phyloP scores from a whole-genome alignment of 345 rosid genomes.

The Populus nigra region DNA sequence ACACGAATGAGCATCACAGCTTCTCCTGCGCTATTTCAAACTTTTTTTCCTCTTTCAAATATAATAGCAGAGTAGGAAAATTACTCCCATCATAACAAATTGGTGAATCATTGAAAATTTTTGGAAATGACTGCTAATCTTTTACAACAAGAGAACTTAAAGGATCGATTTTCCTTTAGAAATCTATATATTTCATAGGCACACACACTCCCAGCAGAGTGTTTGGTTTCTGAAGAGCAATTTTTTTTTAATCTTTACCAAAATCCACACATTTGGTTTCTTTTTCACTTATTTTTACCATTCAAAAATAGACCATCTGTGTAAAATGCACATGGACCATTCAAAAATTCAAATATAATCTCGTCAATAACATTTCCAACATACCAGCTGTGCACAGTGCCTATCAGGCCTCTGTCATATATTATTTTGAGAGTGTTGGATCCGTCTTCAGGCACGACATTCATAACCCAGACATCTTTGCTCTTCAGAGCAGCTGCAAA shows the following conservation, averaged over 20 bases:
- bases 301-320: too few relatives aligned
- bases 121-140: not conserved
- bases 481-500: constrained; percentile 82
- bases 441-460: constrained; percentile 72
- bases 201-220: not conserved
- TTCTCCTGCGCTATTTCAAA: not conserved
- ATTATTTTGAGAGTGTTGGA: constrained; percentile 79
- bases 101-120: not conserved
- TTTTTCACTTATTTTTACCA: not conserved
- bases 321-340: too few relatives aligned
- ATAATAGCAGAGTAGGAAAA: not conserved
- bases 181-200: not conserved
- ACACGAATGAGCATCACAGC: not conserved
- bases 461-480: constrained; percentile 95
- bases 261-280: not conserved
- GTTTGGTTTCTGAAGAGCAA: not conserved
- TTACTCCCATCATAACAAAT: not conserved
- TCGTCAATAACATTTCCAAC: not conserved
- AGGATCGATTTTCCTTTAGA: not conserved
- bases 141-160: not conserved
- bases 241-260: not conserved
- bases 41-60: not conserved
- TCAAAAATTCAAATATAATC: not conserved
- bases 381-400: constrained; percentile 80
- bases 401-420: constrained; percentile 85